Evolutionary conservation across 176 grass and related monocot species (phyloP), one percentile per base, ranked within the genome.

Genomic region (Thalia dealbata): DNA sequence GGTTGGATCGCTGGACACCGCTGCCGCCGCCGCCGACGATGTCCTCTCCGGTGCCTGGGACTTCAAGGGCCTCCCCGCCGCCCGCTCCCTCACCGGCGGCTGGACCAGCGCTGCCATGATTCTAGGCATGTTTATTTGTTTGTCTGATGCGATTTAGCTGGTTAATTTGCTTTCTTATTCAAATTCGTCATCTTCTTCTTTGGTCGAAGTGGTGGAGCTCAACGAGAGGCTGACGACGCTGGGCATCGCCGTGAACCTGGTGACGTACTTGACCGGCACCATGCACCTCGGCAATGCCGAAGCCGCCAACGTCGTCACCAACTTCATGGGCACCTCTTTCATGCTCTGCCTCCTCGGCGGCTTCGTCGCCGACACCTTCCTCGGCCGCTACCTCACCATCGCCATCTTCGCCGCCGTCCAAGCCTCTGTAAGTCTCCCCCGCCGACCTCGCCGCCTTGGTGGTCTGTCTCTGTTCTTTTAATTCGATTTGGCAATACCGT

Each of bases 321-420:
- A 99, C 87, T 99, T 99, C 95, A 78, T 99, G 85, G 95, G 95
- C 50, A 91, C 90, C 52, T 99, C 90, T 59, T 99, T 99, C 89
- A 99, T 99, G 85, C 84, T 99, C 81, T 91, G 85, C 86, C 87
- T 99, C 74, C 84, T 99, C 75, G 90, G 95, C 68, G 95, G 95
- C 43, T 92, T 92, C 69, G 67, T 97, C 84, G 90, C 83, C 35
- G 95, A 97, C 88, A 84, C 83, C 73, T 93, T 85, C 76, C 75
- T 97, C 66, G 95, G 95, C 9, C 85, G 90, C 0, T 97, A 93
- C 87, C 81, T 88, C 43, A 97, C 95, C 83, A 93, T 97, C 76
- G 85, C 85, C 76, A 88, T 97, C 79, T 97, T 93, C 82, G 64
- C 89, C 26, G 85, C 85, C 42, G 79, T 97, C 26, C 93, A 97